Conservation (phyloP, 345 rosid species). For the Eucalyptus shirleyi region DNA sequence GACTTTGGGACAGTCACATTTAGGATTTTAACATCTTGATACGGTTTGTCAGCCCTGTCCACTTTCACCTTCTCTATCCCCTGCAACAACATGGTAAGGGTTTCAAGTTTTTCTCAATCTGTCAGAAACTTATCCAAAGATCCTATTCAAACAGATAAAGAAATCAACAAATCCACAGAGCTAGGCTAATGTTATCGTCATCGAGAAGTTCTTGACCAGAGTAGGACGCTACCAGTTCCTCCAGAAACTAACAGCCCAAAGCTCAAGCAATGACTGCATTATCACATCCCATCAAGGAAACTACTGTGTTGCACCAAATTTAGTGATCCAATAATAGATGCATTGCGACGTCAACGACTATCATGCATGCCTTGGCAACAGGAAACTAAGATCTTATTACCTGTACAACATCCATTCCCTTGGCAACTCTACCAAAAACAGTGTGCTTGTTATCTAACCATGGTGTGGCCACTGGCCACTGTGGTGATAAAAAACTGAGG, state of each 20-base stretch:
- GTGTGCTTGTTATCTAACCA: conserved; percentile 99
- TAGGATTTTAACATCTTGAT: conserved; percentile 83
- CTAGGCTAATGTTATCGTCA: neutral
- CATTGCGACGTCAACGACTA: neutral
- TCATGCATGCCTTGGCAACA: neutral
- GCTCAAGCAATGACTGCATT: neutral
- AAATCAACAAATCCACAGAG: neutral
- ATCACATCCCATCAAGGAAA: neutral
- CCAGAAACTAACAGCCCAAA: neutral
- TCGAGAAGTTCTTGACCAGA: neutral
- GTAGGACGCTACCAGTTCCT: neutral
- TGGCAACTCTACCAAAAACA: conserved; percentile 83
- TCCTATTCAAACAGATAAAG: neutral
- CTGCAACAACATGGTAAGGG: conserved; percentile 15
- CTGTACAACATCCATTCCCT: conserved; percentile 99
- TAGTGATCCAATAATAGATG: neutral
- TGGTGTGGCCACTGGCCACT: conserved; percentile 95
- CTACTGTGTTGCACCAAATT: neutral
- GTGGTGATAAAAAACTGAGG: conserved; percentile 94
- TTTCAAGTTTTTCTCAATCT: neutral
- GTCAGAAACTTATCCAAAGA: neutral
- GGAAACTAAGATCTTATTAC: conserved; percentile 11
- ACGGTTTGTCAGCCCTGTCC: conserved; percentile 75
- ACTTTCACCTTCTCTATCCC: conserved; percentile 96
- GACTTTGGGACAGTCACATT: conserved; percentile 84